Base-by-base conservation (phyloP, 768 basidiomycete genomes). In the Hygrophoropsis aurantiaca region DNA sequence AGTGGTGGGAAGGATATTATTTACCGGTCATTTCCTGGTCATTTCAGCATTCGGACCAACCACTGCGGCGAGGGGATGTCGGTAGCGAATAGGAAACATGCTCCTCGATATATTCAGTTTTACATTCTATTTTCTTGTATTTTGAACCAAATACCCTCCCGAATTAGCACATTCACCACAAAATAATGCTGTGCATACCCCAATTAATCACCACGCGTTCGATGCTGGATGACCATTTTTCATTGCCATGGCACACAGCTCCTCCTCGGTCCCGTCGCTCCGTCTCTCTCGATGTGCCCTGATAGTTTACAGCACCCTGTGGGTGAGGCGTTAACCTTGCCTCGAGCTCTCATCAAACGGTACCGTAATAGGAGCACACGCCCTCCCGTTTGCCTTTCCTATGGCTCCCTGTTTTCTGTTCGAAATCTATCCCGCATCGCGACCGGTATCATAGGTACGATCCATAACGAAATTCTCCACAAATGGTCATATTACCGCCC, bases 81-180 rank as follows among this genome's bases (percentile, higher is more conserved):
- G 66, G 66, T 60, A 68, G 68, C 70, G 68, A 70, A 67, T 53
- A 65, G 49, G 58, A 56, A 47, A 61, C 65, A 49, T 44, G 27
- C 45, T 46, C 11, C 33, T 25, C 36, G 16, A 38, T 38, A 38
- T 38, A 38, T 38, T 38, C 20, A 38, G n/a, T 38, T 16, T 38
- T 7, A 7, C 20, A 38, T 38, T 38, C 27, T 30, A 30, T 21
- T 42, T 40, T 27, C 2, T 40, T 35, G n/a, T 23, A 16, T 37
- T 7, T 21, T 35, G 24, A 44, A 25, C 18, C 15, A 20, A 32
- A 32, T 27, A 19, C 30, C 24, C n/a, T 11, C n/a, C 5, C 24
- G 10, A 42, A 42, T 24, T 30, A 38, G 19, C 32, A 5, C 15
- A 23, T 25, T 44, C 21, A 27, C 20, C 21, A 33, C 24, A 47